Evolutionary conservation across 352 stramenopile species (phyloP), one percentile per base, ranked within the genome.

Genomic region (Aphanomyces stellatus): DNA sequence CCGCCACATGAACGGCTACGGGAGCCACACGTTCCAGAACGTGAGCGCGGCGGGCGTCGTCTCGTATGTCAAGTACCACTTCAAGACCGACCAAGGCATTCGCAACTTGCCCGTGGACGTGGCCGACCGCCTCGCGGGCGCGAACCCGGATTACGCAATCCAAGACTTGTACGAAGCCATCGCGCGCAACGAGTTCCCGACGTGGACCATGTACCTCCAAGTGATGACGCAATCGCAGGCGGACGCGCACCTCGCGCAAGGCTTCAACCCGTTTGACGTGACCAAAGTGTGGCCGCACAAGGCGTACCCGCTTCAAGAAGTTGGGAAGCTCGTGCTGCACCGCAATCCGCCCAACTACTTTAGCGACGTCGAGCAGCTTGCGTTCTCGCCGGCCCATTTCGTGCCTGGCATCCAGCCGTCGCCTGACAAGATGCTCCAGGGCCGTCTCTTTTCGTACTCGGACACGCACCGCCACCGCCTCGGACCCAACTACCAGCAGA

Each of bases 31-130:
- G 53, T 97, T 97, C 74, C 87, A 87, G 63, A 91, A 88, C 71
- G 81, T 94, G n/a, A 96, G 96, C 71, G 79, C 71, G 7, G 65
- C 82, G 43, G 85, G 82, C 28, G 79, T 91, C 46, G 73, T 69
- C 17, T 76, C 87, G 37, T 98, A 90, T 67, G 86, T 97, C 69
- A 98, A 98, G 78, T 98, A 96, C 70, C 91, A 98, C 72, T 95
- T 93, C 70, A 96, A 97, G 70, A 91, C 90, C 19, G 85, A 97
- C 72, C 85, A 92, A 49, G 91, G 90, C 15, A 91, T 95, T 68
- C 85, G 86, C 60, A 96, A 96, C 72, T 73, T 98, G 25, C 76
- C 80, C 0, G 82, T 88, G 41, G 83, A 87, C n/a, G 79, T 95
- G 53, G 90, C 91, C 0, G 75, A 75, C 7, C 68, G 67, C 19